A percentile compares a stretch with the other conserved stretches of the same genome.
Evolutionary conservation across 257 asterid genomes (phyloP).

Genomic region (Nicotiana knightiana): DNA sequence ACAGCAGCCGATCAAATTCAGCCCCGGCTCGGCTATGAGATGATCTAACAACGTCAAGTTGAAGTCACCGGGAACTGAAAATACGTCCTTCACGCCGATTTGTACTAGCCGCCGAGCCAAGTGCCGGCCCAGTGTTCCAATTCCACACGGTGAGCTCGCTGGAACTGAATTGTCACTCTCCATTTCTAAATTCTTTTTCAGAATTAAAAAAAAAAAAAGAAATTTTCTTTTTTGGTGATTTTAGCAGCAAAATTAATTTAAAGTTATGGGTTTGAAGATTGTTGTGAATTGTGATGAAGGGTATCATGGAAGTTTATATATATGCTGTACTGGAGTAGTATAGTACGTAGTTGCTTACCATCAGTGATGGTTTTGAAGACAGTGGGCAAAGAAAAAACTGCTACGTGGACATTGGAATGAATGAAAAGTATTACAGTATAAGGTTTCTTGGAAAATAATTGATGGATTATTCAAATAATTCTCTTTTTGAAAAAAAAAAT

Average conservation of each 20-base stretch:
- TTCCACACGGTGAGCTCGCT: slow-evolving; percentile 6
- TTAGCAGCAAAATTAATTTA: background rate
- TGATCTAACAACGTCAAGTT: slow-evolving; percentile 57
- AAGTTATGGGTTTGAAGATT: background rate
- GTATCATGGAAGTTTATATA: background rate
- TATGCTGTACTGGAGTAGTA: too few species aligned
- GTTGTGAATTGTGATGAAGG: background rate
- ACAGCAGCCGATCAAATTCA: slow-evolving; percentile 67
- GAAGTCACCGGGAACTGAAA: slow-evolving; percentile 80
- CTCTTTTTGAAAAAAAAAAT: background rate
- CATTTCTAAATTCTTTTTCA: slow-evolving; percentile 17
- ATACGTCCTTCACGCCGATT: slow-evolving; percentile 62
- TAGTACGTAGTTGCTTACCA: background rate
- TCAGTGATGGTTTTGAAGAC: slow-evolving; percentile 12
- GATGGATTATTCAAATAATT: background rate
- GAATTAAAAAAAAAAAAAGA: background rate
- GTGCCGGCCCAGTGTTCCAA: slow-evolving; percentile 53
- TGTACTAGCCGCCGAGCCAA: slow-evolving; percentile 64
- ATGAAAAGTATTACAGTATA: background rate
- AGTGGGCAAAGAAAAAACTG: slow-evolving; percentile 27
- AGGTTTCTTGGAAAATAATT: background rate
- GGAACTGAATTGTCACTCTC: slow-evolving; percentile 16
- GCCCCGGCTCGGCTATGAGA: slow-evolving; percentile 61
- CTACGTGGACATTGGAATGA: background rate
- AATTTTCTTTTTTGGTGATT: background rate